Evolutionary conservation across 73 alveolate species (phyloP).

Genomic region (Paramecium biaurelia): DNA sequence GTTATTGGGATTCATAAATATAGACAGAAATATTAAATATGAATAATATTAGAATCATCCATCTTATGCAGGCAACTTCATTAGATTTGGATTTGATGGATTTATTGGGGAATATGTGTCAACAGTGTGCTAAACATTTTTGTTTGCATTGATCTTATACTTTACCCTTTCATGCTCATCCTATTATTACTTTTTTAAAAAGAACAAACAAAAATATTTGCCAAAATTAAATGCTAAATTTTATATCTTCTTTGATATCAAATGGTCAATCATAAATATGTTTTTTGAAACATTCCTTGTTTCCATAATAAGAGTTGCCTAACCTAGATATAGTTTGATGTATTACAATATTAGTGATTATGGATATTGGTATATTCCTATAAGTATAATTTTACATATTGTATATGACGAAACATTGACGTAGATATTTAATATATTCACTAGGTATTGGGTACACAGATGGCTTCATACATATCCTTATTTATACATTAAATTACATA

Average conservation of each 20-base stretch:
- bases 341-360: constrained; percentile 58
- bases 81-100: constrained; percentile 36
- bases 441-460: constrained; percentile 66
- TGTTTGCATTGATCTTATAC: constrained; percentile 1
- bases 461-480: constrained; percentile 66
- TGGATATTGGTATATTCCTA: constrained; percentile 57
- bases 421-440: background rate
- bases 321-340: constrained; percentile 58
- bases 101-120: constrained; percentile 19
- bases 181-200: constrained; percentile 49
- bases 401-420: constrained; percentile 70
- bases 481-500: constrained; percentile 65
- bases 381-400: constrained; percentile 59
- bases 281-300: constrained; percentile 65
- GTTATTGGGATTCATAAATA: background rate
- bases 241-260: constrained; percentile 54
- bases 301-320: constrained; percentile 59
- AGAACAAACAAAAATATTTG: constrained; percentile 20
- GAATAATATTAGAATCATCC: constrained; percentile 25
- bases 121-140: constrained; percentile 22
- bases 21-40: constrained; percentile 6
- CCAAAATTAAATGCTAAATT: constrained; percentile 62
- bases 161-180: constrained; percentile 37
- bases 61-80: constrained; percentile 10
- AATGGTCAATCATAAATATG: constrained; percentile 59